Evolutionary conservation across 164 flowering plant genomes (phyloP).

Genomic region (Tetracentron sinense): DNA sequence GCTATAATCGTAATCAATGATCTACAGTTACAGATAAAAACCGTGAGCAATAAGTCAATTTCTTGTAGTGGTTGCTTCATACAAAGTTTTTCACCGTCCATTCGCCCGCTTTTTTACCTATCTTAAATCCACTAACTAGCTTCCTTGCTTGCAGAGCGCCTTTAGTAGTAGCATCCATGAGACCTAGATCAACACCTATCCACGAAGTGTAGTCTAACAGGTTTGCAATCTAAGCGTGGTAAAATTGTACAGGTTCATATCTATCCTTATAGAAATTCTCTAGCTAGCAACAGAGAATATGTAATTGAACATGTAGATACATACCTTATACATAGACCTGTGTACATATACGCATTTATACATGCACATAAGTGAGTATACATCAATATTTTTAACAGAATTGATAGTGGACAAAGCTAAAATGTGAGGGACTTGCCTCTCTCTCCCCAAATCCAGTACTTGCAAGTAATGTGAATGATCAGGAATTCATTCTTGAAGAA

Average conservation of each 20-base stretch:
- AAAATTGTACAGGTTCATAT: background rate
- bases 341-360: too few relatives aligned
- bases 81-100: too few relatives aligned
- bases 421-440: constrained; percentile 44
- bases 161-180: constrained; percentile 90
- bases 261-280: too few relatives aligned
- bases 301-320: too few relatives aligned
- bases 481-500: constrained; percentile 73
- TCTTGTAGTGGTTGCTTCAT: too few relatives aligned
- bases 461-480: constrained; percentile 71
- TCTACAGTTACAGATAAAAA: too few relatives aligned
- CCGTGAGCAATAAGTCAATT: too few relatives aligned
- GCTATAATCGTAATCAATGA: too few relatives aligned
- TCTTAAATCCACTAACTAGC: constrained; percentile 87
- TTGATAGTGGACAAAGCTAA: background rate
- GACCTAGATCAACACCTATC: constrained; percentile 97
- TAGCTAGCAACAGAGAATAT: too few relatives aligned
- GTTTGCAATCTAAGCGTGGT: constrained; percentile 52
- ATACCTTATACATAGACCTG: too few relatives aligned
- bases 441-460: constrained; percentile 60
- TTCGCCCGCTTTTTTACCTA: constrained; percentile 82
- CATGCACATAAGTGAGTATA: background rate
- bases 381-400: background rate
- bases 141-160: constrained; percentile 83
- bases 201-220: constrained; percentile 86